Evolutionary conservation across 139 green algal genomes (phyloP).

Genomic region (Diplosphaera chodatii): DNA sequence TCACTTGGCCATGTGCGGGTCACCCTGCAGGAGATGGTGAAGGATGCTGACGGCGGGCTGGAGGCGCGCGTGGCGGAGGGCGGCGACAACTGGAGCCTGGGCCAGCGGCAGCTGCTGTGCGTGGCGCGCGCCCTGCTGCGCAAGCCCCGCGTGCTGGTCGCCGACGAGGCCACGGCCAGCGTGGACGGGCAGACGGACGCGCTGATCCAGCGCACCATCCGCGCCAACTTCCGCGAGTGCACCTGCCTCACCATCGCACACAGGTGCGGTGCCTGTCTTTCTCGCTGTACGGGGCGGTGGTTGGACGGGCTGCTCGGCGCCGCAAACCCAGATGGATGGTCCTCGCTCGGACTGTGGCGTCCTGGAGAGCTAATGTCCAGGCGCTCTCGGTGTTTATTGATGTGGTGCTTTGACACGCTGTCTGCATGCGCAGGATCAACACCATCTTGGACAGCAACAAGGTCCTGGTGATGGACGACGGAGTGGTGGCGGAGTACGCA

Average conservation of each 20-base stretch:
- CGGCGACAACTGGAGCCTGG: constrained; percentile 74
- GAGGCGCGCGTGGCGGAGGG: constrained; percentile 61
- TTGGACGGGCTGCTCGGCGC: too few relatives aligned
- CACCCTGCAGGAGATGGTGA: constrained; percentile 17
- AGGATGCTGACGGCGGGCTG: constrained; percentile 20
- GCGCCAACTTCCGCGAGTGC: constrained; percentile 66
- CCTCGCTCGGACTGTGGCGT: too few relatives aligned
- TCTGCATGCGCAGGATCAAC: too few relatives aligned
- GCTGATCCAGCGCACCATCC: constrained; percentile 71
- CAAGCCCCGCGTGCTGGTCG: constrained; percentile 65
- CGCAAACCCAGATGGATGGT: too few relatives aligned
- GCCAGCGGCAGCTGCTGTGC: constrained; percentile 89
- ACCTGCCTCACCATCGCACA: constrained; percentile 89
- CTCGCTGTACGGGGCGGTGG: too few relatives aligned
- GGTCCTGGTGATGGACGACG: constrained; percentile 62
- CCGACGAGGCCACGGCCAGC: constrained; percentile 88
- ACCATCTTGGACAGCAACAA: constrained; percentile 70
- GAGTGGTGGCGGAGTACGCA: constrained; percentile 45
- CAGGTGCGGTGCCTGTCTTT: too few relatives aligned
- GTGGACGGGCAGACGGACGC: constrained; percentile 85
- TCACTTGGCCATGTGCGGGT: too few relatives aligned
- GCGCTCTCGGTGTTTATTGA: too few relatives aligned
- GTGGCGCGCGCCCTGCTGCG: constrained; percentile 57
- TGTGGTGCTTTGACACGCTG: too few relatives aligned
- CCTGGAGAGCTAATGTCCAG: too few relatives aligned